Evolutionary conservation across 2,329 filamentous ascomycete species (phyloP), one percentile per base, ranked within the genome.

Genomic region (Stemphylium lycopersici): DNA sequence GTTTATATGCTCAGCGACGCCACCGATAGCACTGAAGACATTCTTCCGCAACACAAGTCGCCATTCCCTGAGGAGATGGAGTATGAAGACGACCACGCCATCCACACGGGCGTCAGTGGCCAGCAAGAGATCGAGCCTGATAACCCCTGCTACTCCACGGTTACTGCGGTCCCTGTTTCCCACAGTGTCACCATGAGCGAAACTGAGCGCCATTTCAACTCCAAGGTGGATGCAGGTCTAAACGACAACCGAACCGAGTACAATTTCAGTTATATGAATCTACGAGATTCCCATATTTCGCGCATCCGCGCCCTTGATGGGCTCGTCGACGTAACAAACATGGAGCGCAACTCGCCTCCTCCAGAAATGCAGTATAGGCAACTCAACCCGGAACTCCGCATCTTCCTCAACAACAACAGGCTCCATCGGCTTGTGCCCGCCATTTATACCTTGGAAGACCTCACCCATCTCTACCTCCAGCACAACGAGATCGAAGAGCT

Each of bases 1-100:
- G 60, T 73, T 11, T 72, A 61, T 32, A 67, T 73, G 67, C 55
- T 65, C 52, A 72, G 71, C 54, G 69, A 73, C 44, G 60, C 59
- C 3, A 61, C 57, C 22, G 59, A 59, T 26, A 58, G 56, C 52
- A 64, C 53, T 3, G 56, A 66, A 1, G 55, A 58, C 10, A 50
- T 59, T 5, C 47, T 54, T 0, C 55, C 52, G 11, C 48, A 53
- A 18, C 62, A 63, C 54, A 58, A 52, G 38, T 57, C 59, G 34
- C 65, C 62, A 7, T 64, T 59, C 41, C 43, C 54, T 1, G 39
- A 61, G 29, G 45, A 41, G 18, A n/a, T 43, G 1, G 42, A 55
- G n/a, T 38, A 12, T n/a, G n/a, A 52, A 20, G 18, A 29, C 51
- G 57, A 40, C 40, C n/a, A 56, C 45, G 24, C 52, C 45, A 34